Evolutionary conservation across 176 grass and related monocot genomes (phyloP).

Genomic region (Chloris gayana): DNA sequence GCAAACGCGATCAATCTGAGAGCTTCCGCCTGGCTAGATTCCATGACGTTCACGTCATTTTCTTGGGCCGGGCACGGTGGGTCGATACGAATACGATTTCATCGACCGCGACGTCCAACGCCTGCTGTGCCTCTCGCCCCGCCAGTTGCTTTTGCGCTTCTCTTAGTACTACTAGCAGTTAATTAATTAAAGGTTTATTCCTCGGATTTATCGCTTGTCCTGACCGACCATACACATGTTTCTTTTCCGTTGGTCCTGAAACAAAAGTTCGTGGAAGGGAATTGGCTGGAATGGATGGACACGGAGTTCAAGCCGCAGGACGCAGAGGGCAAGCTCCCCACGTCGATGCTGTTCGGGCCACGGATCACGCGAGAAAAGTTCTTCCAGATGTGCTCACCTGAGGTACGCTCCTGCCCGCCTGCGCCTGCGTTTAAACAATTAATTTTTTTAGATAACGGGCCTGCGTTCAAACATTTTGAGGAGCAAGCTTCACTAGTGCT

Average conservation of each 20-base stretch:
- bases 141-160: no score
- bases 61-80: background rate
- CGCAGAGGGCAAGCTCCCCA: slow-evolving; percentile 41
- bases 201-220: background rate
- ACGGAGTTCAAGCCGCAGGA: slow-evolving; percentile 55
- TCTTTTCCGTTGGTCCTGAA: background rate
- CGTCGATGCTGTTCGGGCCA: slow-evolving; percentile 54
- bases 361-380: slow-evolving; percentile 36
- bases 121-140: background rate
- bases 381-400: slow-evolving; percentile 53
- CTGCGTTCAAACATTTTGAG: background rate
- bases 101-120: background rate
- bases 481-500: background rate
- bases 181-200: background rate
- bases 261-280: slow-evolving; percentile 39
- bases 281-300: slow-evolving; percentile 62
- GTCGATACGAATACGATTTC: no score
- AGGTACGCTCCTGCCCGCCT: slow-evolving; percentile 58
- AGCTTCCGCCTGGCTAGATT: background rate
- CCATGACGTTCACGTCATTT: background rate
- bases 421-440: background rate
- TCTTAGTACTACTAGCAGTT: no score
- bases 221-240: background rate
- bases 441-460: no score
- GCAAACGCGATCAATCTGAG: background rate